A percentile compares a stretch with the other conserved stretches of the same genome.
Evolutionary conservation across 345 rosid genomes (phyloP).

Genomic region (Hibiscus trionum): DNA sequence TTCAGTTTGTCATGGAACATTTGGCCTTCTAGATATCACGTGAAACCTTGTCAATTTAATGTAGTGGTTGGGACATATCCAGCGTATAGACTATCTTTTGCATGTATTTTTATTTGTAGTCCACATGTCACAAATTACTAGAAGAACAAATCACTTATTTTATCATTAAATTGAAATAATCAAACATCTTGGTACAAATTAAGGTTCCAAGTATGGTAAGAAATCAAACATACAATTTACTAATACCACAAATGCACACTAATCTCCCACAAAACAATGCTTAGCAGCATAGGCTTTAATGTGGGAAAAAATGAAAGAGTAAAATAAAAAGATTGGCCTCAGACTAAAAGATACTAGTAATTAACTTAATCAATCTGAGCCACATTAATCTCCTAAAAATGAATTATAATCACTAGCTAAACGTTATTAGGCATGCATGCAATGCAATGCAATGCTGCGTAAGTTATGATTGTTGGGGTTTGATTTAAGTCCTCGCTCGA

Average conservation of each 20-base stretch:
- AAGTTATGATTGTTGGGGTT: not conserved
- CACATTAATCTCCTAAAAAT: not conserved
- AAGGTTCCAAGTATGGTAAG: not conserved
- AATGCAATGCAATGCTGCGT: not conserved
- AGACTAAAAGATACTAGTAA: not conserved
- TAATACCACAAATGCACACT: not conserved
- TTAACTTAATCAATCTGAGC: not conserved
- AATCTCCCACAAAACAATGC: not conserved
- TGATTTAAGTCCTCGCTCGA: constrained; percentile 23
- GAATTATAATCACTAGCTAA: too few relatives aligned
- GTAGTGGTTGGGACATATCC: too few relatives aligned
- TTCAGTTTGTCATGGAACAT: too few relatives aligned
- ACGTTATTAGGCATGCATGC: not conserved
- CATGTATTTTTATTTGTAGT: not conserved
- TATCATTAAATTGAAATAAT: not conserved
- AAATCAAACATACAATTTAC: not conserved
- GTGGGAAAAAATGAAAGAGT: not conserved
- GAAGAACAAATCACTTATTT: not conserved
- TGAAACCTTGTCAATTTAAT: too few relatives aligned
- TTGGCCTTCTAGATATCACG: too few relatives aligned
- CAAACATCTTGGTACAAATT: not conserved
- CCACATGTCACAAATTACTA: not conserved
- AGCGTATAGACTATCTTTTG: not conserved
- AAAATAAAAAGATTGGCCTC: not conserved
- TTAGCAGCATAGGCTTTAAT: not conserved